Evolutionary conservation across 1,284 basidiomycete genomes (phyloP), one percentile per base, ranked within the genome.

Genomic region (Waitea zeae): DNA sequence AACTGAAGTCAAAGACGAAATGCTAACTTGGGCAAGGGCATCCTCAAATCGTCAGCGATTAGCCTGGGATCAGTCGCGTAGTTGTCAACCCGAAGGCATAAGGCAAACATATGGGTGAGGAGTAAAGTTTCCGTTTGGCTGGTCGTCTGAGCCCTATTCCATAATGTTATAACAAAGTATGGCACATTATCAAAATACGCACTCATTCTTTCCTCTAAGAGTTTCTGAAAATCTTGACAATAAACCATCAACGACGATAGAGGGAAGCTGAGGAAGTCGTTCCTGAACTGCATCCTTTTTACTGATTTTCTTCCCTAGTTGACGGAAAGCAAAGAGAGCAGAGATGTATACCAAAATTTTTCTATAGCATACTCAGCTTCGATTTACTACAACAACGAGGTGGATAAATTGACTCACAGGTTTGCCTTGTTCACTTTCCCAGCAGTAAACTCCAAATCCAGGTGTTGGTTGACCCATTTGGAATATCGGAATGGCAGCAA

Each of bases 341-440:
- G 86, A 72, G 41, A 90, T 73, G 53, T 89, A 90, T 39, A 79
- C 58, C 13, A 89, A 44, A 27, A 80, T 67, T 56, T 77, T 81
- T 35, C 86, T 89, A 43, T 6, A 36, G 24, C n/a, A 26, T n/a
- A 38, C 22, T 19, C 35, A 17, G 6, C 12, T 39, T 3, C n/a
- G 13, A n/a, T 37, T 12, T 7, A 17, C 11, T 13, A 11, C 17
- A 17, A 12, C 15, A 29, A 7, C n/a, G 12, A 12, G 5, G 5
- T 52, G 70, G 38, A 41, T 80, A 78, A 79, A 42, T 17, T 59
- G 62, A 33, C 49, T 64, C 50, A 69, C 77, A 37, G 64, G 65
- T n/a, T 68, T 63, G 14, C 60, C 24, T 26, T 26, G 7, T 26
- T n/a, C 24, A n/a, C n/a, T n/a, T 26, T 26, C 24, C 24, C 59